Conservation (phyloP, 202 grass and related monocot species). For the Hordeum pubiflorum region DNA sequence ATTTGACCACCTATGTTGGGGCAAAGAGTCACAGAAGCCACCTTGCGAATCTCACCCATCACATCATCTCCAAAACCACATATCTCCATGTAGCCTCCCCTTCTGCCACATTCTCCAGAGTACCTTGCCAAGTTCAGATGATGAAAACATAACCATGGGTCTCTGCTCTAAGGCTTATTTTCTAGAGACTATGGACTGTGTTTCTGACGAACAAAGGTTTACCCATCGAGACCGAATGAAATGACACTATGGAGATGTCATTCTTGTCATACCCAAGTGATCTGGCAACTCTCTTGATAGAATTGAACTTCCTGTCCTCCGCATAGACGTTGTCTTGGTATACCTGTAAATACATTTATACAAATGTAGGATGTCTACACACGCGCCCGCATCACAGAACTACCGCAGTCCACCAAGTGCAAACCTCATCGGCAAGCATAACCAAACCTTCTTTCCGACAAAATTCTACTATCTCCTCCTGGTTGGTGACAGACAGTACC, state of each 20-base stretch:
- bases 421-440: conserved; percentile 69
- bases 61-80: conserved; percentile 51
- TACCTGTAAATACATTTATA: conserved; percentile 27
- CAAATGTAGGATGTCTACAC: neutral
- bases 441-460: conserved; percentile 74
- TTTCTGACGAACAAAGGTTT: neutral
- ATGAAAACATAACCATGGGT: neutral
- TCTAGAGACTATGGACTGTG: neutral
- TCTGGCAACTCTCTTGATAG: conserved; percentile 67
- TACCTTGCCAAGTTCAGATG: conserved; percentile 35
- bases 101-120: conserved; percentile 74
- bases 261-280: conserved; percentile 43
- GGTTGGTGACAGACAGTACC: conserved; percentile 50
- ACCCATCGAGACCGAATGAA: conserved; percentile 64
- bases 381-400: neutral
- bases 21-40: conserved; percentile 74
- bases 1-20: conserved; percentile 75
- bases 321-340: conserved; percentile 74
- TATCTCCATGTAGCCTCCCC: conserved; percentile 83
- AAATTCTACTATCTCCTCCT: conserved; percentile 63
- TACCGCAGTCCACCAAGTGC: neutral
- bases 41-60: conserved; percentile 56
- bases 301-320: conserved; percentile 52
- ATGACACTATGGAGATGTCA: conserved; percentile 49
- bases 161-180: neutral